Conservation (phyloP, 345 rosid genomes). For the Kandelia obovata region DNA sequence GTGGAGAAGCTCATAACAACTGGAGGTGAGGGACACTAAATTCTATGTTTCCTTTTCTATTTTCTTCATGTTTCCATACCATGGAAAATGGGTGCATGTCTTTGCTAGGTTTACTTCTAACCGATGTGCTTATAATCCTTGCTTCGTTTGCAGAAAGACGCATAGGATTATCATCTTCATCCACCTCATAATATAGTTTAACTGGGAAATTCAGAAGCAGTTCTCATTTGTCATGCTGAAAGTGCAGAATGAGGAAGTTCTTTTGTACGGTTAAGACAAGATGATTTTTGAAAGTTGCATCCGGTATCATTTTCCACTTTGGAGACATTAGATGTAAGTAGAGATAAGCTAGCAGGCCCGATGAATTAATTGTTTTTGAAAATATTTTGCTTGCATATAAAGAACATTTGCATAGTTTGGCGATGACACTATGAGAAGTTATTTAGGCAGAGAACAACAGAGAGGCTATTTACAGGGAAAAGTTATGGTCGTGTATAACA, state of each 20-base stretch:
- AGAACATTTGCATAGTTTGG: neutral
- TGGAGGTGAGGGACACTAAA: slow-evolving; percentile 58
- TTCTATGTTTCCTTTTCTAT: neutral
- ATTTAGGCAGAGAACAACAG: slow-evolving; percentile 8
- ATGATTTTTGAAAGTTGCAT: slow-evolving; percentile 16
- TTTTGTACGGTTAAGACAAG: slow-evolving; percentile 37
- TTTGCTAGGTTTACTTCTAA: neutral
- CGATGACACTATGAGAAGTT: neutral
- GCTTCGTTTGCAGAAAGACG: slow-evolving; percentile 65
- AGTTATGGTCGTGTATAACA: neutral
- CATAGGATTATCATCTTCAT: slow-evolving; percentile 60
- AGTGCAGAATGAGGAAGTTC: neutral
- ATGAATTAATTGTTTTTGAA: neutral
- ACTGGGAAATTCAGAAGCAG: slow-evolving; percentile 10
- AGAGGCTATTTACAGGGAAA: slow-evolving; percentile 1
- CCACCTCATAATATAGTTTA: slow-evolving; percentile 20
- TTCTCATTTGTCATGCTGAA: slow-evolving; percentile 9
- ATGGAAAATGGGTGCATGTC: neutral
- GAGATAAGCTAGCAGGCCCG: slow-evolving; percentile 14
- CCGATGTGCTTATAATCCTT: slow-evolving; percentile 5
- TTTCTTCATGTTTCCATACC: neutral
- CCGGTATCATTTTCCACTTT: neutral
- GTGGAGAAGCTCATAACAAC: slow-evolving; percentile 90
- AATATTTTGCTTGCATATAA: slow-evolving; percentile 15
- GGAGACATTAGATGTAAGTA: slow-evolving; percentile 28